phyloP scores from a whole-genome alignment of 192 early-diverging fungal genomes.

The Lunasporangiospora selenospora region DNA sequence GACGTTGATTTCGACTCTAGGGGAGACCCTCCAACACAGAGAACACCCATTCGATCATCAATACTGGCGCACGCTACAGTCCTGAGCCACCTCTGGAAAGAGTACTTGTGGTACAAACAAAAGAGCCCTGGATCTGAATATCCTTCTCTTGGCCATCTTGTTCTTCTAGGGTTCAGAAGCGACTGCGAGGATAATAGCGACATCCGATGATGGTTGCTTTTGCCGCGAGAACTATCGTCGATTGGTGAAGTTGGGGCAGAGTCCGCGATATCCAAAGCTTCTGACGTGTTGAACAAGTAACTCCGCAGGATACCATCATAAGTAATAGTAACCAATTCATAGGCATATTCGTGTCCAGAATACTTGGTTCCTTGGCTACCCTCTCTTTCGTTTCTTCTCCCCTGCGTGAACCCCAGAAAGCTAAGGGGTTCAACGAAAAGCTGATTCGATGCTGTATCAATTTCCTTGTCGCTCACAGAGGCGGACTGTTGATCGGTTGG shows the following conservation, averaged over 20 bases:
- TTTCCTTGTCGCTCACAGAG: too few relatives aligned
- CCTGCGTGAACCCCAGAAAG: constrained; percentile 45
- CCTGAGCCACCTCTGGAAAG: constrained; percentile 51
- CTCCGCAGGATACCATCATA: constrained; percentile 60
- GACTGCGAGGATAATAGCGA: constrained; percentile 38
- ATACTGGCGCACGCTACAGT: constrained; percentile 52
- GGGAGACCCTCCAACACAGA: constrained; percentile 53
- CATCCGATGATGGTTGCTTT: constrained; percentile 14
- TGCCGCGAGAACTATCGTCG: not conserved
- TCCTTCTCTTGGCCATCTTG: constrained; percentile 53
- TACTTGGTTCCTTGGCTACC: constrained; percentile 12
- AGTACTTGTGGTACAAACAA: constrained; percentile 56
- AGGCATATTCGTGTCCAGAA: constrained; percentile 55
- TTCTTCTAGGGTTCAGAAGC: constrained; percentile 15
- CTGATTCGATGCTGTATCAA: constrained; percentile 4
- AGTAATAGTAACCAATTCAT: constrained; percentile 59
- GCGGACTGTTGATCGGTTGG: constrained; percentile 33
- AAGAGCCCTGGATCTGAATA: constrained; percentile 52
- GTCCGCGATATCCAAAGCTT: constrained; percentile 13
- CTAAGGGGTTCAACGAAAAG: constrained; percentile 51
- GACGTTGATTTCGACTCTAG: too few relatives aligned
- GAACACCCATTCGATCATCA: constrained; percentile 43
- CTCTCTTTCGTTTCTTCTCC: constrained; percentile 3
- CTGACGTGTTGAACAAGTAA: constrained; percentile 58
- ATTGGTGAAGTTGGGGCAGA: constrained; percentile 6